phyloP scores from a whole-genome alignment of 2,329 filamentous ascomycete genomes.

The Setomelanomma holmii region DNA sequence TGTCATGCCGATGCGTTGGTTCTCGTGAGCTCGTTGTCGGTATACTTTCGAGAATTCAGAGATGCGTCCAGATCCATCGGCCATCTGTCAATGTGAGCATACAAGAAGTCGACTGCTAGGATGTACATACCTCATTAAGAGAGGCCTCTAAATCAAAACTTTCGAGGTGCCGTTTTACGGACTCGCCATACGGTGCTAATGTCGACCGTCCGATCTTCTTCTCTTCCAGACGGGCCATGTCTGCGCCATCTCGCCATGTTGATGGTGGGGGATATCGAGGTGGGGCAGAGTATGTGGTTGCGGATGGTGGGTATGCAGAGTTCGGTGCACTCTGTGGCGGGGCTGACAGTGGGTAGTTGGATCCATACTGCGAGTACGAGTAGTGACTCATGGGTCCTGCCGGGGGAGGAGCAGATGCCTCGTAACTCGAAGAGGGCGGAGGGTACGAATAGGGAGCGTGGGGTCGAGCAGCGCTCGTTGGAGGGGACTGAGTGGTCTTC shows the following conservation, averaged over 20 bases:
- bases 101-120: neutral
- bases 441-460: conserved; percentile 41
- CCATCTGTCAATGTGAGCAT: conserved; percentile 48
- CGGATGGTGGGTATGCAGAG: conserved; percentile 52
- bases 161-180: conserved; percentile 69
- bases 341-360: conserved; percentile 50
- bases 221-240: conserved; percentile 41
- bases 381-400: conserved; percentile 49
- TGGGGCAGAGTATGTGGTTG: conserved; percentile 50
- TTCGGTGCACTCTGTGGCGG: conserved; percentile 44
- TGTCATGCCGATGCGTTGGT: conserved; percentile 55
- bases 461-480: conserved; percentile 29
- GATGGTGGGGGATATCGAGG: conserved; percentile 42
- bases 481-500: conserved; percentile 46
- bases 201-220: conserved; percentile 45
- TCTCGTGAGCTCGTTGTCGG: conserved; percentile 58
- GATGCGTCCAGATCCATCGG: conserved; percentile 52
- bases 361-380: conserved; percentile 52
- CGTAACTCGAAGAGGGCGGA: conserved; percentile 44
- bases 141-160: conserved; percentile 65
- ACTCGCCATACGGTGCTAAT: conserved; percentile 52
- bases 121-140: conserved; percentile 55
- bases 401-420: conserved; percentile 44
- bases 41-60: conserved; percentile 60
- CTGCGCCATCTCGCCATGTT: conserved; percentile 50